Evolutionary conservation across 129 eudicot species (phyloP), one percentile per base, ranked within the genome.

Genomic region (Silybum marianum): DNA sequence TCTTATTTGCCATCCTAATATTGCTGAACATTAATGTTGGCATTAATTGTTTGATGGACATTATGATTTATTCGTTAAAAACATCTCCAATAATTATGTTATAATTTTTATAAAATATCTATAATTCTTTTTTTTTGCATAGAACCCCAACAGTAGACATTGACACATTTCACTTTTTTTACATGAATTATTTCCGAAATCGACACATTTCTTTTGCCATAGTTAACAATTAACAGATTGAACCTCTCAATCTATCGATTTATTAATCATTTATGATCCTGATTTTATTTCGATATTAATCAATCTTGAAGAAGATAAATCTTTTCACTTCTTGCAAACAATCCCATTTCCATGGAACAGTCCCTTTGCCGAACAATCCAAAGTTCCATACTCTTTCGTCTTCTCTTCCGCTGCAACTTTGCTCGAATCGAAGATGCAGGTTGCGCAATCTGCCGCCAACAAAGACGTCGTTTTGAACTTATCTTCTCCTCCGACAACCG

Each of bases 401-500:
- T 46, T 8, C 68, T 77, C 82, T 25, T 77, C 51, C 5, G 19
- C 81, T 7, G 25, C 77, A 25, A 40, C 73, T 9, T 78, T 75
- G 60, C 65, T 54, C 5, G 87, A 78, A 76, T 81, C 85, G 58
- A 82, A 90, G 26, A 85, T 23, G 30, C 94, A 92, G 2, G 44
- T 65, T 13, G 63, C 78, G 23, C 97, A 92, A 42, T 84, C 89
- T 5, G 88, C 76, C 8, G 94, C 74, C 25, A 90, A 10, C 72
- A 92, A 86, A 8, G 42, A 38, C 3, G 83, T 48, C 9, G 90
- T 90, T 62, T 72, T 81, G 72, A 86, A 90, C 82, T 80, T 86
- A 30, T 92, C 87, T 83, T 92, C 94, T 24, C 92, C 97, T 21
- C 92, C 92, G 13, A 90, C 88, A 26, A 90, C 92, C 40, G 93